A percentile compares a stretch with the other conserved stretches of the same genome.
Evolutionary conservation across 2,329 filamentous ascomycete genomes (phyloP).

Genomic region (Arthrobotrys sinensis): DNA sequence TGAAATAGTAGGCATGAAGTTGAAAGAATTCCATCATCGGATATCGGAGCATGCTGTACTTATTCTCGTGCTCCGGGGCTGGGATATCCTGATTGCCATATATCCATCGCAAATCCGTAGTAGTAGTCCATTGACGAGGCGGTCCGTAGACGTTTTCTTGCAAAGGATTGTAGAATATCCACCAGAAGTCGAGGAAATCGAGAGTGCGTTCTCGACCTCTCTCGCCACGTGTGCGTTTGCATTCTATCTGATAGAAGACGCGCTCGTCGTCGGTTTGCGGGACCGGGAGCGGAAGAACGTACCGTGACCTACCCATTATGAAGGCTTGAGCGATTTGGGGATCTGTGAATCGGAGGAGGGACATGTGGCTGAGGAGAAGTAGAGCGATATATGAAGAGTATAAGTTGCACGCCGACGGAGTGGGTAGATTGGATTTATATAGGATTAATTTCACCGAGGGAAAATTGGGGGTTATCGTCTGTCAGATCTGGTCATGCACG

Average conservation of each 20-base stretch:
- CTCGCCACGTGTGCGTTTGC: no score
- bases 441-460: no score
- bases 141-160: neutral
- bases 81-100: neutral
- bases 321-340: neutral
- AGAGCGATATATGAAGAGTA: neutral
- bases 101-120: neutral
- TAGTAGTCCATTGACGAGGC: neutral
- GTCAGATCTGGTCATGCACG: no score
- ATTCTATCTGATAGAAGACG: neutral
- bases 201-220: neutral
- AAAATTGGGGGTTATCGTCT: no score
- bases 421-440: no score
- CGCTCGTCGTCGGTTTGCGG: neutral
- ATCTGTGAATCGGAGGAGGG: neutral
- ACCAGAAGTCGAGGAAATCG: conserved; percentile 3
- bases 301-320: neutral
- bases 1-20: neutral
- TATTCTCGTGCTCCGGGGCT: neutral
- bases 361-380: neutral
- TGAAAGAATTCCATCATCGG: neutral
- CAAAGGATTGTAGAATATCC: neutral
- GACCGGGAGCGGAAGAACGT: no score
- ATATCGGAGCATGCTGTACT: conserved; percentile 14
- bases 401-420: neutral